A percentile compares a stretch with the other conserved stretches of the same genome.
phyloP scores from a whole-genome alignment of 2,329 filamentous ascomycete genomes.

The Aspergillus persii region DNA sequence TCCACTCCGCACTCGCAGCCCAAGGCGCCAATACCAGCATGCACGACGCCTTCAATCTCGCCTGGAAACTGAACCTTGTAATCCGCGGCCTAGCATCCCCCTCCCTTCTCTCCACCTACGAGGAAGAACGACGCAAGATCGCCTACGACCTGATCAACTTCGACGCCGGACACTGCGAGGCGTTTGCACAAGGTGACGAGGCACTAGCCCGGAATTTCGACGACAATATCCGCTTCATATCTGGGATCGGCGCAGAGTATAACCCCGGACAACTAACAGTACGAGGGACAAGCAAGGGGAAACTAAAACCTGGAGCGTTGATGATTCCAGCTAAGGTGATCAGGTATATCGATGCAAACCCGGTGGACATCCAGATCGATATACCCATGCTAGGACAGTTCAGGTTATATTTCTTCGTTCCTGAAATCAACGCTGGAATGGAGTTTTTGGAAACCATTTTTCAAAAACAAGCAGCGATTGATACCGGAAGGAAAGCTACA shows the following conservation, averaged over 20 bases:
- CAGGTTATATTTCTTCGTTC: conserved; percentile 69
- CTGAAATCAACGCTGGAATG: conserved; percentile 56
- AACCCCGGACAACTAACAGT: conserved; percentile 61
- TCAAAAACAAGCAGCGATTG: conserved; percentile 48
- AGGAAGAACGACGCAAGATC: conserved; percentile 31
- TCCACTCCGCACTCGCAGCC: conserved; percentile 32
- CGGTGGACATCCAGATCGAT: conserved; percentile 73
- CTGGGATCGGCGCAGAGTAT: conserved; percentile 69
- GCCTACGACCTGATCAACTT: conserved; percentile 32
- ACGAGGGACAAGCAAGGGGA: conserved; percentile 39
- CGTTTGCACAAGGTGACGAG: conserved; percentile 59
- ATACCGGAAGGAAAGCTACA: conserved; percentile 55
- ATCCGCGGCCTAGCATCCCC: conserved; percentile 23
- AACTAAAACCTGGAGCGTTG: conserved; percentile 43
- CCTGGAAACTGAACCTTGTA: conserved; percentile 35
- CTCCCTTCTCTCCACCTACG: conserved; percentile 28
- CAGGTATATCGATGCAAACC: conserved; percentile 74
- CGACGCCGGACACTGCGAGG: conserved; percentile 47
- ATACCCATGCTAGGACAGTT: conserved; percentile 77
- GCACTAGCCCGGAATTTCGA: conserved; percentile 67
- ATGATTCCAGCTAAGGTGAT: conserved; percentile 69
- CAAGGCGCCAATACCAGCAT: conserved; percentile 39
- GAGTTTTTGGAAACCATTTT: conserved; percentile 62
- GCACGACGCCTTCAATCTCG: conserved; percentile 37
- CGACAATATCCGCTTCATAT: conserved; percentile 71